phyloP scores from a whole-genome alignment of 352 stramenopile species.

The Phytophthora syringae region DNA sequence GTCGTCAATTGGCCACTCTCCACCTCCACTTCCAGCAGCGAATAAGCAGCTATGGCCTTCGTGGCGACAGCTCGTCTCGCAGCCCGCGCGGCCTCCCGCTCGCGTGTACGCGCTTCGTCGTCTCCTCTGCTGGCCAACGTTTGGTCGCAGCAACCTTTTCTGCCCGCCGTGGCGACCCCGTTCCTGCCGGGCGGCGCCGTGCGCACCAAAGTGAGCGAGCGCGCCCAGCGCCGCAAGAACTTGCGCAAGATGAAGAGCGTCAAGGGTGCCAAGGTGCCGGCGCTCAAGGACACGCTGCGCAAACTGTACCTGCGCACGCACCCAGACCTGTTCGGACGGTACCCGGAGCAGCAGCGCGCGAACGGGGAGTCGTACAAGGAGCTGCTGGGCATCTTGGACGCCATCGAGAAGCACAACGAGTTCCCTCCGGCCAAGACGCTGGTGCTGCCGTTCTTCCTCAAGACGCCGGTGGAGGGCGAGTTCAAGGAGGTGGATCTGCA shows the following conservation, averaged over 20 bases:
- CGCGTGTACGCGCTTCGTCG: slow-evolving; percentile 1
- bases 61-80: slow-evolving; percentile 13
- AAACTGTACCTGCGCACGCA: slow-evolving; percentile 87
- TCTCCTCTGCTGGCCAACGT: slow-evolving; percentile 21
- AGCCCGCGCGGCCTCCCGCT: slow-evolving; percentile 4
- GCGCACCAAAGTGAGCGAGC: slow-evolving; percentile 77
- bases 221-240: slow-evolving; percentile 72
- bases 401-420: slow-evolving; percentile 82
- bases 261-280: slow-evolving; percentile 57
- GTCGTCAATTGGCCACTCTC: slow-evolving; percentile 9
- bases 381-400: slow-evolving; percentile 80
- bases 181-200: slow-evolving; percentile 45
- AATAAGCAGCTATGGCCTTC: slow-evolving; percentile 8
- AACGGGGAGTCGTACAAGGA: slow-evolving; percentile 87
- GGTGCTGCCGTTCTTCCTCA: slow-evolving; percentile 72
- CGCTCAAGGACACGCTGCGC: slow-evolving; percentile 78
- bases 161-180: slow-evolving; percentile 9
- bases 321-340: slow-evolving; percentile 78
- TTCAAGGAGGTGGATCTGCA: slow-evolving; percentile 75
- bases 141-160: slow-evolving; percentile 4
- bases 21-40: not conserved
- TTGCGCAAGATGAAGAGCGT: slow-evolving; percentile 80
- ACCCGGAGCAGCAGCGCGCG: slow-evolving; percentile 63
- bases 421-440: slow-evolving; percentile 78
- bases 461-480: slow-evolving; percentile 66